Percentiles rank a stretch among this genome's conserved stretches.
Conservation (phyloP, 768 basidiomycete genomes). For the Agrocybe praecox region DNA sequence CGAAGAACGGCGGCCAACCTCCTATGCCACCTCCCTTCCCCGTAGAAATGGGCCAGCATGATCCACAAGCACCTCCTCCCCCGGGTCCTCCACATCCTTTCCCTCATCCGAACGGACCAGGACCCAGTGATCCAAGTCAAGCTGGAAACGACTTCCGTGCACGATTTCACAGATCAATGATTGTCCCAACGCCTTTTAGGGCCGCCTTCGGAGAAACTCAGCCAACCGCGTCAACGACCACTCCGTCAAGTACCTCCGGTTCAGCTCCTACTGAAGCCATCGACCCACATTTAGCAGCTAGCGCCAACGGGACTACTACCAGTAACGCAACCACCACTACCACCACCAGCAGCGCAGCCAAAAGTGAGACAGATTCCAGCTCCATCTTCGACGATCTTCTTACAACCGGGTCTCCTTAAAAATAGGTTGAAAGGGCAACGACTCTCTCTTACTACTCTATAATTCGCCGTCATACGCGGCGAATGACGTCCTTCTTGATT, state of each 20-base stretch:
- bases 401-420: constrained; percentile 14
- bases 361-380: constrained; percentile 17
- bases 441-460: no score
- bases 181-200: constrained; percentile 62
- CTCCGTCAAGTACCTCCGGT: constrained; percentile 27
- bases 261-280: constrained; percentile 29
- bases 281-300: constrained; percentile 34
- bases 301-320: constrained; percentile 4
- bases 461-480: neutral
- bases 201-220: constrained; percentile 21
- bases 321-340: constrained; percentile 2
- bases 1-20: constrained; percentile 31
- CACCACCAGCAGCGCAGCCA: constrained; percentile 15
- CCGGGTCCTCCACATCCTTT: constrained; percentile 12
- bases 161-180: constrained; percentile 63
- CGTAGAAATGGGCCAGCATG: constrained; percentile 28
- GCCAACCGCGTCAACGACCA: constrained; percentile 24
- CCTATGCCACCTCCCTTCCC: constrained; percentile 31
- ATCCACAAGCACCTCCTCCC: constrained; percentile 22
- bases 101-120: constrained; percentile 26
- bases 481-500: neutral
- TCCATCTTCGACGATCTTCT: constrained; percentile 18
- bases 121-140: constrained; percentile 25
- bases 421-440: constrained; percentile 13
- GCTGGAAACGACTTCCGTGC: constrained; percentile 59